These are phyloP conservation scores for Trichoderma erinaceum DNA, from an alignment of 495 filamentous ascomycete genomes.

Conservation along the genomic window DNA sequence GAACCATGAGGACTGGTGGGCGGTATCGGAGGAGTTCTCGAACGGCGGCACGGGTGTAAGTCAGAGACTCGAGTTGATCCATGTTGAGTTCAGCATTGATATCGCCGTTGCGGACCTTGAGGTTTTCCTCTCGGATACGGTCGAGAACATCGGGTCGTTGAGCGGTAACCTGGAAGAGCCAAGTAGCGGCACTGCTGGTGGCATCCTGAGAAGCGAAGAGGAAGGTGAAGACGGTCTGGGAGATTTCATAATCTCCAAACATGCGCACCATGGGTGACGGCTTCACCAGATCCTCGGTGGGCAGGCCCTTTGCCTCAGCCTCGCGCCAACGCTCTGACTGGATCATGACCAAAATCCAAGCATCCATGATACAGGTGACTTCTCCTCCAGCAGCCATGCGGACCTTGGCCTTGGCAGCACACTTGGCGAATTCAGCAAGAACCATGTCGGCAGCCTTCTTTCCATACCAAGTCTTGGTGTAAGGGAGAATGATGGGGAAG, in stretches of 20 bases:
- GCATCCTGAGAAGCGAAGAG: constrained; percentile 97
- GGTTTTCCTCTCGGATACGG: constrained; percentile 87
- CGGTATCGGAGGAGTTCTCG: constrained; percentile 93
- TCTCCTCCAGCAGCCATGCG: constrained; percentile 89
- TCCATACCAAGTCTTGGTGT: constrained; percentile 94
- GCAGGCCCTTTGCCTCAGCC: constrained; percentile 57
- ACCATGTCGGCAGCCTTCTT: constrained; percentile 95
- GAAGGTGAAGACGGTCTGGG: constrained; percentile 95
- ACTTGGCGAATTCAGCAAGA: constrained; percentile 80
- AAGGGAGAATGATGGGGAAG: constrained; percentile 96
- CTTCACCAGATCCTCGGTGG: constrained; percentile 66
- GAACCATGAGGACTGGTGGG: constrained; percentile 96
- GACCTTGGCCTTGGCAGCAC: constrained; percentile 85
- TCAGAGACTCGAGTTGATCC: constrained; percentile 80
- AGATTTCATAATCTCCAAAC: constrained; percentile 88
- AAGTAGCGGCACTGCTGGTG: constrained; percentile 85
- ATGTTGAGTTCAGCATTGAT: constrained; percentile 62
- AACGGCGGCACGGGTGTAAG: constrained; percentile 87
- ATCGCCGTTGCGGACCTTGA: constrained; percentile 71
- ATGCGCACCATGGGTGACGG: constrained; percentile 73
- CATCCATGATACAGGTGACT: constrained; percentile 87
- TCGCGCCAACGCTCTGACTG: constrained; percentile 74
- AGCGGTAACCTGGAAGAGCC: constrained; percentile 92
- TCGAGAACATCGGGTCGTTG: constrained; percentile 88
- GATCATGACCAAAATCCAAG: constrained; percentile 81